Evolutionary conservation across 495 filamentous ascomycete species (phyloP).

Genomic region (Cladorrhinum samala): DNA sequence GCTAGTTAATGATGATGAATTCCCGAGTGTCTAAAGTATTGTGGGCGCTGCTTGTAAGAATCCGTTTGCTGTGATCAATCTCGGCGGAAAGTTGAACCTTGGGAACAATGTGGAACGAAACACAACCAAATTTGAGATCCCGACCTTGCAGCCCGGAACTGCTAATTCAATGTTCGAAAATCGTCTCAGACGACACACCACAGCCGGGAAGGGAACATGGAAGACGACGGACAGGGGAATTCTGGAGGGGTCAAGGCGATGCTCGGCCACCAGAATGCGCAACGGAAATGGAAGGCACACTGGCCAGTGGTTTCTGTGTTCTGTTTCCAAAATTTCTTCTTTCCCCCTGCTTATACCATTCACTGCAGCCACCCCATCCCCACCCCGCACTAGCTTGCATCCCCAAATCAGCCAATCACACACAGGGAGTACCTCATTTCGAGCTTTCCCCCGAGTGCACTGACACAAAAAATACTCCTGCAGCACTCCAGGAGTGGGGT

Average conservation of each 20-base stretch:
- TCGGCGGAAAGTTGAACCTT: no score
- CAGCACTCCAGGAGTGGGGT: constrained; percentile 10
- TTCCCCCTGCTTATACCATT: constrained; percentile 12
- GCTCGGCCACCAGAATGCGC: neutral
- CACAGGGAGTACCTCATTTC: constrained; percentile 15
- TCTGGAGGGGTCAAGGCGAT: constrained; percentile 10
- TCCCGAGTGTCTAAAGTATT: no score
- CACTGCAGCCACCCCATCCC: constrained; percentile 6
- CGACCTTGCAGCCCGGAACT: neutral
- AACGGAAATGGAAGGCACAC: constrained; percentile 6
- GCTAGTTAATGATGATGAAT: no score
- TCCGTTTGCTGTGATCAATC: no score
- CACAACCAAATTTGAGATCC: no score
- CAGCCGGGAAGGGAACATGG: no score
- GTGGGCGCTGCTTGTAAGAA: no score
- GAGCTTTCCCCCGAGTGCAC: constrained; percentile 15
- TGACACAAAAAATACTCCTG: constrained; percentile 4
- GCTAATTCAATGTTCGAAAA: neutral
- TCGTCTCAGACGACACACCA: neutral
- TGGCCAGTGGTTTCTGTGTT: constrained; percentile 10
- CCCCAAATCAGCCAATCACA: constrained; percentile 15
- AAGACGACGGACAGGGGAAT: no score
- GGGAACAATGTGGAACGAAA: no score
- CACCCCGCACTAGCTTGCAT: constrained; percentile 6
- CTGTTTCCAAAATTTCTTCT: constrained; percentile 23